phyloP scores from a whole-genome alignment of 106 monocot genomes.

The Gastrodia elata region DNA sequence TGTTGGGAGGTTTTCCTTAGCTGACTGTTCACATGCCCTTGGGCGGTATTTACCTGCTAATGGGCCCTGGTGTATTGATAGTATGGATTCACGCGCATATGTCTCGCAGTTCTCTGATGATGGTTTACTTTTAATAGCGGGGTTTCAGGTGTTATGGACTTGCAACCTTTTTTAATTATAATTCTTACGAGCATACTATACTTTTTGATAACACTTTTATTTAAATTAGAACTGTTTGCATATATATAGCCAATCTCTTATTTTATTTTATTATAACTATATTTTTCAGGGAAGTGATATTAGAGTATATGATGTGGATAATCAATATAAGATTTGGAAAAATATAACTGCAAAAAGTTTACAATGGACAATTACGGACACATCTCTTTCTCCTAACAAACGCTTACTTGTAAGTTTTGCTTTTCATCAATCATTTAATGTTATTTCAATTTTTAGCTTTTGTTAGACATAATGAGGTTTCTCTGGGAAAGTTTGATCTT shows the following conservation, averaged over 20 bases:
- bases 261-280: neutral
- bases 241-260: neutral
- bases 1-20: conserved; percentile 48
- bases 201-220: neutral
- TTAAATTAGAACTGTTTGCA: neutral
- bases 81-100: conserved; percentile 67
- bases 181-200: neutral
- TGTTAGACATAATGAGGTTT: neutral
- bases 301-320: conserved; percentile 45
- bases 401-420: conserved; percentile 32
- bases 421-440: neutral
- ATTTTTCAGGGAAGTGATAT: conserved; percentile 41
- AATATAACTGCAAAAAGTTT: conserved; percentile 36
- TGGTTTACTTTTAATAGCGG: conserved; percentile 74
- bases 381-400: conserved; percentile 53
- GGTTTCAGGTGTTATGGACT: conserved; percentile 51
- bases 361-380: conserved; percentile 61
- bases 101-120: conserved; percentile 85
- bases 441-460: neutral
- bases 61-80: conserved; percentile 50
- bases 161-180: neutral
- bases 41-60: conserved; percentile 52
- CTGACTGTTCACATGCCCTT: conserved; percentile 59
- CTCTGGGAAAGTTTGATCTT: neutral
- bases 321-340: conserved; percentile 35